A percentile compares a stretch with the other conserved stretches of the same genome.
Conservation (phyloP, 2,329 filamentous ascomycete species). For the Neocucurbitaria cava region DNA sequence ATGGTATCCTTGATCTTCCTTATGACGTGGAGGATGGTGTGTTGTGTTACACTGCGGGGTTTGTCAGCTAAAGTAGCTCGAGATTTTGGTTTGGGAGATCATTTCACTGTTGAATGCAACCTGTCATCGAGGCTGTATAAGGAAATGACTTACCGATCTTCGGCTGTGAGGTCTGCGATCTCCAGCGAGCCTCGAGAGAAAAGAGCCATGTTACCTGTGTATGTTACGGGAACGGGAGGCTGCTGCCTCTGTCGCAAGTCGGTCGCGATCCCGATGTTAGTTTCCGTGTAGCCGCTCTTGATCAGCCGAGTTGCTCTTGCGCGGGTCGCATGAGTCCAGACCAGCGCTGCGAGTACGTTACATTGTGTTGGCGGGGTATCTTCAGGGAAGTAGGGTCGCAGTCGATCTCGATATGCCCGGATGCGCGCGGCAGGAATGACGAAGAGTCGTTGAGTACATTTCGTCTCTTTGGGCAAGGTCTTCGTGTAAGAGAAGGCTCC, state of each 20-base stretch:
- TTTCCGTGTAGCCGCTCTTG: slow-evolving; percentile 25
- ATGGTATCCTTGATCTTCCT: slow-evolving; percentile 36
- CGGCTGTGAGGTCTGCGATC: slow-evolving; percentile 31
- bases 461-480: slow-evolving; percentile 31
- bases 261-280: slow-evolving; percentile 39
- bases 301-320: slow-evolving; percentile 33
- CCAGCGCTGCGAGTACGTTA: slow-evolving; percentile 42
- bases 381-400: slow-evolving; percentile 26
- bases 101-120: slow-evolving; percentile 12
- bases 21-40: slow-evolving; percentile 38
- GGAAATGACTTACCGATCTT: slow-evolving; percentile 37
- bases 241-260: slow-evolving; percentile 38
- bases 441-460: slow-evolving; percentile 38
- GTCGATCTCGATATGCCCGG: slow-evolving; percentile 32
- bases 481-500: slow-evolving; percentile 33
- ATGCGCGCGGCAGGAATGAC: slow-evolving; percentile 36
- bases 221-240: slow-evolving; percentile 30
- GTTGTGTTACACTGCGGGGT: slow-evolving; percentile 35
- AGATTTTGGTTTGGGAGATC: slow-evolving; percentile 6
- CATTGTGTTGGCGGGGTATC: slow-evolving; percentile 34
- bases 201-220: slow-evolving; percentile 44
- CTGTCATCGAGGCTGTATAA: neutral
- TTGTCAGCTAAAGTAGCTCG: slow-evolving; percentile 20
- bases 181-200: slow-evolving; percentile 37
- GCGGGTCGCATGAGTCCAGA: slow-evolving; percentile 47